Conservation (phyloP, 768 basidiomycete species). For the Rubroboletus pulcherrimus region DNA sequence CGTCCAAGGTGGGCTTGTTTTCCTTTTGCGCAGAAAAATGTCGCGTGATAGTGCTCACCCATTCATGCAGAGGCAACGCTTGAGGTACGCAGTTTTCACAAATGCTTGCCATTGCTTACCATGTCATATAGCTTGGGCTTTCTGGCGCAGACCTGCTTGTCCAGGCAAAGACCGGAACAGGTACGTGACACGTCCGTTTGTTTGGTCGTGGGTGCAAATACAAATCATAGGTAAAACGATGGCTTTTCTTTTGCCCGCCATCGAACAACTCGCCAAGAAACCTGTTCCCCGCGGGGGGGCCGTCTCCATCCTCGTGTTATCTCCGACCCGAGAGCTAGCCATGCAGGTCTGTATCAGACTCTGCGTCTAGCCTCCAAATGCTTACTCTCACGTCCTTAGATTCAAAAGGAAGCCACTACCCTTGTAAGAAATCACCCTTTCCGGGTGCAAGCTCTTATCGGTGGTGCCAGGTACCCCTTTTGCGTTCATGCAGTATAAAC, state of each 20-base stretch:
- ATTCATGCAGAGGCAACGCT: constrained; percentile 38
- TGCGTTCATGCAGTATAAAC: background rate
- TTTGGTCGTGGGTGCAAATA: background rate
- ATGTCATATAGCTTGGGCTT: constrained; percentile 33
- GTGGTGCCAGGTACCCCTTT: constrained; percentile 46
- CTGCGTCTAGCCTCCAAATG: background rate
- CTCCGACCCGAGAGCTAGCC: constrained; percentile 73
- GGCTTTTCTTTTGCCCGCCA: constrained; percentile 72
- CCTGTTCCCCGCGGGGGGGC: constrained; percentile 22
- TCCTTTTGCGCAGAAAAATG: background rate
- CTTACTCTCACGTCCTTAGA: constrained; percentile 37
- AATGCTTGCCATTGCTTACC: constrained; percentile 1
- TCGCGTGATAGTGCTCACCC: background rate
- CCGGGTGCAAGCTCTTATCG: constrained; percentile 48
- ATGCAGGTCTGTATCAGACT: constrained; percentile 52
- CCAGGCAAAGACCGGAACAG: constrained; percentile 60
- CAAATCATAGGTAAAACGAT: constrained; percentile 54
- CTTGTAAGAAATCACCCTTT: constrained; percentile 41
- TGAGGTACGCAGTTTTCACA: constrained; percentile 22
- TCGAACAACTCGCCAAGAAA: constrained; percentile 58
- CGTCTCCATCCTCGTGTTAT: constrained; percentile 61
- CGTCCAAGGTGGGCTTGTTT: constrained; percentile 38
- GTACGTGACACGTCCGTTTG: constrained; percentile 29
- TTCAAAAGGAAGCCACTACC: constrained; percentile 58
- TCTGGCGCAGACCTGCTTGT: constrained; percentile 44